Evolutionary conservation across 1,284 basidiomycete genomes (phyloP).

Genomic region (Meira miltonrushii): DNA sequence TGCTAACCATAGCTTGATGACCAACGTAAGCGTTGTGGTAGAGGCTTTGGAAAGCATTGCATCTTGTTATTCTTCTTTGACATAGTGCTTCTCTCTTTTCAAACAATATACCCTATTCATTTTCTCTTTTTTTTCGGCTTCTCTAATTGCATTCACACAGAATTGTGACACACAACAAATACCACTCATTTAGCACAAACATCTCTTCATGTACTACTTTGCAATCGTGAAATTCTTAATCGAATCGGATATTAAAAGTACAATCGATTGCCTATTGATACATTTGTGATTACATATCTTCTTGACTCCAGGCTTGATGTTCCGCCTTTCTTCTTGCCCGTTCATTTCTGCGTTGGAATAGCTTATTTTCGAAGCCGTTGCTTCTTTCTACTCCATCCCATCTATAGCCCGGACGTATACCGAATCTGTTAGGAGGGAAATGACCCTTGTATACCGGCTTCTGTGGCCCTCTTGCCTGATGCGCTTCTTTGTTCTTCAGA

Average conservation of each 20-base stretch:
- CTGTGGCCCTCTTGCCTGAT: slow-evolving; percentile 61
- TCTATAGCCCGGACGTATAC: slow-evolving; percentile 86
- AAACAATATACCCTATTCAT: too few species aligned
- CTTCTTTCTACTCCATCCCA: slow-evolving; percentile 74
- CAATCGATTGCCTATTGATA: neutral
- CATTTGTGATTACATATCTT: slow-evolving; percentile 10
- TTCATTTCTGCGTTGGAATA: slow-evolving; percentile 45
- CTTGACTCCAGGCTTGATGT: slow-evolving; percentile 7
- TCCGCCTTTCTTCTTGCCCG: slow-evolving; percentile 7
- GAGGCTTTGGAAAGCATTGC: slow-evolving; percentile 34
- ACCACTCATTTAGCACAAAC: too few species aligned
- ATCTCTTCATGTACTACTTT: too few species aligned
- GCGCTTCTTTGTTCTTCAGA: slow-evolving; percentile 62
- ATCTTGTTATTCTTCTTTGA: too few species aligned
- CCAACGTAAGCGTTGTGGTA: slow-evolving; percentile 55
- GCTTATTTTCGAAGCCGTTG: slow-evolving; percentile 89
- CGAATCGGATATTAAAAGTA: neutral
- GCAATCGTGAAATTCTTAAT: neutral
- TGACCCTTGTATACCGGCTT: slow-evolving; percentile 82
- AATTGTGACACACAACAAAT: too few species aligned
- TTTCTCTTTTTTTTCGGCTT: too few species aligned
- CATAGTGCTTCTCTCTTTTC: too few species aligned
- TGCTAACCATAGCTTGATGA: slow-evolving; percentile 89
- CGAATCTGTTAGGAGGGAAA: slow-evolving; percentile 86
- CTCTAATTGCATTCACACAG: too few species aligned